Evolutionary conservation across 371 early-diverging fungal species (phyloP).

Genomic region (Smittium mucronatum): DNA sequence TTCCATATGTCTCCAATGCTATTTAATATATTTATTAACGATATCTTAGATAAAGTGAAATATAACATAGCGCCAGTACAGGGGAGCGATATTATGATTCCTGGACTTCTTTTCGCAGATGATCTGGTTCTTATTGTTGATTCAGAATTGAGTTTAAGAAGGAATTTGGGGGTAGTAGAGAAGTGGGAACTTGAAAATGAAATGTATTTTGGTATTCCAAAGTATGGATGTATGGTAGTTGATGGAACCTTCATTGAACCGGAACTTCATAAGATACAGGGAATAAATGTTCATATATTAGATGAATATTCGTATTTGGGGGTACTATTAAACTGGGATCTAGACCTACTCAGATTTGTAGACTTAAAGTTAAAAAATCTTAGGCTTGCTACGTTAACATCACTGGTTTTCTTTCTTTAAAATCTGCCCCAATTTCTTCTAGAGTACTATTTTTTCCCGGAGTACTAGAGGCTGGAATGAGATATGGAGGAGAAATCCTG

Average conservation of each 20-base stretch:
- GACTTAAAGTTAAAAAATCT: not conserved
- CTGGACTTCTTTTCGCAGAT: conserved; percentile 1
- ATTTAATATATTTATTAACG: conserved; percentile 6
- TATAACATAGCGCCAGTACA: not conserved
- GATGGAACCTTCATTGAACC: not conserved
- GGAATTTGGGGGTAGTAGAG: not conserved
- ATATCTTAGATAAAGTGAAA: not conserved
- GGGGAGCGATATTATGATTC: not conserved
- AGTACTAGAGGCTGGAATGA: not conserved
- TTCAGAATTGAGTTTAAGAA: not conserved
- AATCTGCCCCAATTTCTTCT: not conserved
- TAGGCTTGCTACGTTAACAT: not conserved
- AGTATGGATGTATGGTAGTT: not conserved
- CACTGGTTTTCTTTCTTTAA: not conserved
- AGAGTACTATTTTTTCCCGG: not conserved
- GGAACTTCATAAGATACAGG: not conserved
- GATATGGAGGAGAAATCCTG: not conserved
- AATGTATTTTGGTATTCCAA: not conserved
- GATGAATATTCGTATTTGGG: not conserved
- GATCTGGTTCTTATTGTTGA: not conserved
- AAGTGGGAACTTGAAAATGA: not conserved
- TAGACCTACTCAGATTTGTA: not conserved
- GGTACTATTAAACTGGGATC: not conserved
- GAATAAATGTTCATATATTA: not conserved
- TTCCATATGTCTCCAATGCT: conserved; percentile 1